Base-by-base conservation (phyloP, 73 alveolate genomes). In the Tetrahymena thermophila region DNA sequence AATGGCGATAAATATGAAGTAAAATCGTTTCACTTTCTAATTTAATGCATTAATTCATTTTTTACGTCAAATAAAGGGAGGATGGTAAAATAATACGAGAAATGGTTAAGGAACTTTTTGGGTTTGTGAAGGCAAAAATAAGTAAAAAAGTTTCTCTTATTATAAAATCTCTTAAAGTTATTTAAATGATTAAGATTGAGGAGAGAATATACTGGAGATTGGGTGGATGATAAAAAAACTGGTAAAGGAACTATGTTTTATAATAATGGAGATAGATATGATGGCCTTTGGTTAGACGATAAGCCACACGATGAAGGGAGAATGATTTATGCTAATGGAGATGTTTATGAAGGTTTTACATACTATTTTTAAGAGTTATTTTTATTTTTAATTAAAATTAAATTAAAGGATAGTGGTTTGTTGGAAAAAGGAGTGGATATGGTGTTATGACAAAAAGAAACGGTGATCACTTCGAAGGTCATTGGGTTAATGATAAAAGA, bases 151-250 rank as follows among this genome's bases (percentile, higher is more conserved):
- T 34, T 23, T 43, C 10, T 43, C 23, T 14, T 50, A 3, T 10
- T 50, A 14, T 50, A 4, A 11, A 17, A 21, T n/a, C 23, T 31
- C 35, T 23, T 55, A 19, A 25, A 56, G 14, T 6, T 34, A 40
- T 40, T 56, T 35, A 21, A 93, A 56, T 98, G 96, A 93, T 85
- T 23, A 38, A 98, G 97, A 85, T 94, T 97, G 89, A 97, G 98
- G 96, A 97, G 99, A 95, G 99, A 98, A 94, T 99, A 99, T 96
- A 99, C 99, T 40, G 99, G 99, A 0, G 99, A 98, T 96, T 99
- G 99, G 99, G 96, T 96, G 93, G 97, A 99, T 95, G 99, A 98
- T 96, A 99, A 96, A 95, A 98, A 97, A 96, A 98, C 99, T 93
- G 99, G 99, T 10, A 98, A 98, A 96, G 99, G 99, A 42, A 97